Percentiles rank a stretch among this genome's conserved stretches.
Evolutionary conservation across 1,139 yeast species (phyloP).

Genomic region (Keqinozyma sinolaborantium): DNA sequence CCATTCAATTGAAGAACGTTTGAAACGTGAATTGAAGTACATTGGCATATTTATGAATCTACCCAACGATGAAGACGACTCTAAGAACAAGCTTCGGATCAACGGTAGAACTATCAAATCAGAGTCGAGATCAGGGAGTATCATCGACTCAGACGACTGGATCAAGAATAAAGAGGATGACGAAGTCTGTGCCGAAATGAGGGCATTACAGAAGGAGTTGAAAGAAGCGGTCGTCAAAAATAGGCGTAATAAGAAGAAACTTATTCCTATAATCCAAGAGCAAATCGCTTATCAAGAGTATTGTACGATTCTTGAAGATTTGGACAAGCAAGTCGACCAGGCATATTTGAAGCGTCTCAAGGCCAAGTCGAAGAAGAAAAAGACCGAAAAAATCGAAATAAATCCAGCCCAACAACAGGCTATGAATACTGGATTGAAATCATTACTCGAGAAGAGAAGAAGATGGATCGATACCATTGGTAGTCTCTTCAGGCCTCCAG

Average conservation of each 20-base stretch:
- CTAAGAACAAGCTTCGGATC: constrained; percentile 17
- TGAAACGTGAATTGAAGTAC: constrained; percentile 81
- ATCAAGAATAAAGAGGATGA: constrained; percentile 83
- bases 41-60: constrained; percentile 85
- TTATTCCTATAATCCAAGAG: constrained; percentile 78
- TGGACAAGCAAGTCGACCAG: constrained; percentile 95
- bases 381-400: constrained; percentile 36
- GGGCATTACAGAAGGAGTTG: constrained; percentile 68
- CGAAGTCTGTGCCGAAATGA: constrained; percentile 82
- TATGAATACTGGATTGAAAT: constrained; percentile 72
- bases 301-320: constrained; percentile 80
- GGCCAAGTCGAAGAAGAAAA: constrained; percentile 79
- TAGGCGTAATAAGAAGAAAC: constrained; percentile 58
- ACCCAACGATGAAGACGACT: constrained; percentile 25
- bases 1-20: constrained; percentile 77
- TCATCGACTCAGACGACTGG: constrained; percentile 74
- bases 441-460: constrained; percentile 77
- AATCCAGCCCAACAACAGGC: constrained; percentile 45
- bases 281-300: constrained; percentile 96
- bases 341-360: constrained; percentile 82
- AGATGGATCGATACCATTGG: constrained; percentile 93
- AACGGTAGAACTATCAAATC: constrained; percentile 19
- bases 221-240: constrained; percentile 61
- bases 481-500: constrained; percentile 66
- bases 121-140: constrained; percentile 19